A percentile compares a stretch with the other conserved stretches of the same genome.
Conservation (phyloP, 2,329 filamentous ascomycete species). For the Fusarium transvaalense region DNA sequence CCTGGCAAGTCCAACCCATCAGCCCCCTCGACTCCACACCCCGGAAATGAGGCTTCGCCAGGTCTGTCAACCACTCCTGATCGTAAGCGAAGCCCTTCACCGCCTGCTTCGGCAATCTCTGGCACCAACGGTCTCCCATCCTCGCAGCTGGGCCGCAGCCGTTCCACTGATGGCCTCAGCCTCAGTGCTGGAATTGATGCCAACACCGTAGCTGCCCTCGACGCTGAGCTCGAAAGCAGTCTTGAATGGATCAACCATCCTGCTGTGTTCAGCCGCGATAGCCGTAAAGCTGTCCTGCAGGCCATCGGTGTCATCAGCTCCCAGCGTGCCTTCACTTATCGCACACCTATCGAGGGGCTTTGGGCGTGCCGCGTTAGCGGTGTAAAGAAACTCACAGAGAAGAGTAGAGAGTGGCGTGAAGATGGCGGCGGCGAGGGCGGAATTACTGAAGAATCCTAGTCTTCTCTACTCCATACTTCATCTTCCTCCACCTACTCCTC, state of each 20-base stretch:
- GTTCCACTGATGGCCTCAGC: slow-evolving; percentile 69
- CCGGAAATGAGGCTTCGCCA: slow-evolving; percentile 59
- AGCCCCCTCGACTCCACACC: slow-evolving; percentile 63
- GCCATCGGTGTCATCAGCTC: slow-evolving; percentile 97
- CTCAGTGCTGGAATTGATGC: slow-evolving; percentile 83
- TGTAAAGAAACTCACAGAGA: slow-evolving; percentile 83
- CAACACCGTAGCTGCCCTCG: slow-evolving; percentile 84
- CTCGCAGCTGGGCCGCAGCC: slow-evolving; percentile 62
- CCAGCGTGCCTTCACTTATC: slow-evolving; percentile 93
- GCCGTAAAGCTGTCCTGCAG: slow-evolving; percentile 93
- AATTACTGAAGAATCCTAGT: slow-evolving; percentile 70
- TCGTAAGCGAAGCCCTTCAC: slow-evolving; percentile 68
- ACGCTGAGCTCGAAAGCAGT: slow-evolving; percentile 88
- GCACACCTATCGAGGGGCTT: slow-evolving; percentile 87
- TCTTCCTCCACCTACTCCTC: slow-evolving; percentile 3
- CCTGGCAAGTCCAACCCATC: too few relatives aligned
- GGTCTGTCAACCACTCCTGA: slow-evolving; percentile 63
- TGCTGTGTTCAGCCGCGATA: slow-evolving; percentile 92
- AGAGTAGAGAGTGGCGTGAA: slow-evolving; percentile 92
- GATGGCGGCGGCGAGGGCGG: slow-evolving; percentile 79
- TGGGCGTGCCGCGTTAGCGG: slow-evolving; percentile 89
- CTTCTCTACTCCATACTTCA: slow-evolving; percentile 13
- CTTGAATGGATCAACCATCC: slow-evolving; percentile 99
- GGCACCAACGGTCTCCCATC: slow-evolving; percentile 56
- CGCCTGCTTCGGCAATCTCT: slow-evolving; percentile 62